Base-by-base conservation (phyloP, 768 basidiomycete genomes). In the Lentinula detonsa region DNA sequence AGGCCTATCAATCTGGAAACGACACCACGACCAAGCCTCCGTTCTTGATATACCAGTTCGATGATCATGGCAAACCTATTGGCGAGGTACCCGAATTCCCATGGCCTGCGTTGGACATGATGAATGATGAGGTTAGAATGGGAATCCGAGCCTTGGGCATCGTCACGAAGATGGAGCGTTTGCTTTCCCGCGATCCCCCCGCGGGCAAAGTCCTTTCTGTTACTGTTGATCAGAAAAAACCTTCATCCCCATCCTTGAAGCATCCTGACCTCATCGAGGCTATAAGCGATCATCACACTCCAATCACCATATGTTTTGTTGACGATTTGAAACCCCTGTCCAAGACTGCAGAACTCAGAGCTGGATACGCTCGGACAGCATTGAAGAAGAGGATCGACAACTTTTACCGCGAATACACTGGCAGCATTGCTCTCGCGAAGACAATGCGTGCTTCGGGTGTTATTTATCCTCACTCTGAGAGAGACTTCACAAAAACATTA, bases 41-140 rank as follows among this genome's bases (percentile, higher is more conserved):
- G 18, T 60, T 73, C 33, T 57, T 64, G 62, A 63, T 75, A 31
- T 75, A 71, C 46, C 66, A 66, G 15, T 23, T 70, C 8, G 67
- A 72, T 59, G 66, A 71, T 48, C 63, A 33, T 31, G 56, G 50
- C 21, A 43, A n/a, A 4, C 56, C 48, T 43, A 28, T 23, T 9
- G 52, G 33, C 2, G 54, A 37, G 16, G 45, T 43, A 3, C 40
- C 40, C 18, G 48, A 62, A 18, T 34, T 42, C 2, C 61, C 61
- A 23, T 62, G 61, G 61, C 40, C 53, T n/a, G 53, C 18, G 40
- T 21, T 56, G 40, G 43, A 48, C 21, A 43, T 28, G 59, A 59
- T 51, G 46, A 59, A 48, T 10, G 51, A 52, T 28, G 43, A 54
- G 51, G 43, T 61, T 33, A 35, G 31, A 31, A 28, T 15, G 23